Conservation (phyloP, 139 green algal genomes). For the Chlamydomonas sphaeroides region DNA sequence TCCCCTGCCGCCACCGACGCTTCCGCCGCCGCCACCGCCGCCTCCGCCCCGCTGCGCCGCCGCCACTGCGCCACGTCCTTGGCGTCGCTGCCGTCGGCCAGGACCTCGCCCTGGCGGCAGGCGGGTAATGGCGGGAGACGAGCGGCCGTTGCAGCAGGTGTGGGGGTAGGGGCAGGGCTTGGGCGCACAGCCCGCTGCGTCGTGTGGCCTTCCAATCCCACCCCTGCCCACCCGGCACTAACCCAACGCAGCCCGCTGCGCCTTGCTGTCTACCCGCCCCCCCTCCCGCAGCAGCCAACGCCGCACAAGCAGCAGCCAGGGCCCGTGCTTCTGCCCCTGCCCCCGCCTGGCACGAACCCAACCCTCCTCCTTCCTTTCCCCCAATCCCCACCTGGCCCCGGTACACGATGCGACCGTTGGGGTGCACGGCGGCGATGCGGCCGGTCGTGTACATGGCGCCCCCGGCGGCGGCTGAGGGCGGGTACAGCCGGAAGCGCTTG, state of each 20-base stretch:
- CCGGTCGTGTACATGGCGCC: conserved; percentile 89
- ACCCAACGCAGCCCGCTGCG: too few species aligned
- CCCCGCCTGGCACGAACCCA: too few species aligned
- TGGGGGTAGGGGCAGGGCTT: too few species aligned
- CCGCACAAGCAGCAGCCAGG: not conserved
- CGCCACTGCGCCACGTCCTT: conserved; percentile 64
- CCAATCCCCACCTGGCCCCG: conserved; percentile 56
- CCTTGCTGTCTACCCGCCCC: too few species aligned
- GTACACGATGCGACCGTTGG: conserved; percentile 91
- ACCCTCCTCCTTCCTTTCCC: not conserved
- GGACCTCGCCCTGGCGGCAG: conserved; percentile 65
- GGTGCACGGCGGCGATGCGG: conserved; percentile 55
- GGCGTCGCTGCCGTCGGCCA: conserved; percentile 70
- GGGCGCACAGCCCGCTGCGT: too few species aligned
- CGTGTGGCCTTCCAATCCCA: too few species aligned
- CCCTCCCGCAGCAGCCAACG: not conserved
- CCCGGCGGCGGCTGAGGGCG: too few species aligned
- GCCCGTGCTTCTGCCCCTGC: too few species aligned
- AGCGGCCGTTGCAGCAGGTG: not conserved
- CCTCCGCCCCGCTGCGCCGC: conserved; percentile 47
- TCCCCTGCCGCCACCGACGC: conserved; percentile 41
- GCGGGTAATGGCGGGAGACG: not conserved
- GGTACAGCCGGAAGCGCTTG: conserved; percentile 88
- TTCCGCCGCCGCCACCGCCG: conserved; percentile 63
- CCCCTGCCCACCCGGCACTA: too few species aligned